phyloP scores from a whole-genome alignment of 768 basidiomycete genomes.

The Panaeolus papilionaceus region DNA sequence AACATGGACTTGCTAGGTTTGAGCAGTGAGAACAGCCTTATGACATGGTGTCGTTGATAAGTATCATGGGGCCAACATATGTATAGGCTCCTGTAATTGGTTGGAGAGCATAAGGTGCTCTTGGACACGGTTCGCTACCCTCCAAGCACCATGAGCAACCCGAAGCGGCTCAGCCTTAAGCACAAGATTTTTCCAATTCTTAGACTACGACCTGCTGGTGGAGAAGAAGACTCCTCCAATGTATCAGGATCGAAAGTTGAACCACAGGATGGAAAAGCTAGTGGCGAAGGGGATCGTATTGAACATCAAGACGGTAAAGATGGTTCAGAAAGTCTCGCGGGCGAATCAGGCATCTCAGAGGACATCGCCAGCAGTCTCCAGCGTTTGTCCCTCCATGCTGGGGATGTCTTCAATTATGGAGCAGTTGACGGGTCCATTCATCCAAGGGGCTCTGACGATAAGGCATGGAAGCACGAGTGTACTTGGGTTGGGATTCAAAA shows the following conservation, averaged over 20 bases:
- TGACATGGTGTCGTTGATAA: background rate
- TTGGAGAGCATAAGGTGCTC: background rate
- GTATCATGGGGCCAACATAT: background rate
- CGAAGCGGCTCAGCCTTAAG: background rate
- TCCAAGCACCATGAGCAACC: background rate
- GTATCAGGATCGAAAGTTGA: background rate
- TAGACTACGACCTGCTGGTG: background rate
- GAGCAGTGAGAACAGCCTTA: slow-evolving; percentile 2
- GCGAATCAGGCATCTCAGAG: background rate
- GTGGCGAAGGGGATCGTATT: background rate
- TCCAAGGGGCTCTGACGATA: background rate
- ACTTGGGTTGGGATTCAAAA: slow-evolving; percentile 9
- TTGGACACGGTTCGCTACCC: background rate
- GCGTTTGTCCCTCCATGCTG: background rate
- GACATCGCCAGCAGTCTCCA: background rate
- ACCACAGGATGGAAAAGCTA: background rate
- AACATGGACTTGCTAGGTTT: background rate
- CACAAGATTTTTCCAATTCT: background rate
- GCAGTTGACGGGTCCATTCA: background rate
- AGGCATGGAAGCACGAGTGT: background rate
- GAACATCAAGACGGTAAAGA: slow-evolving; percentile 1
- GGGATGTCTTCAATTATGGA: background rate
- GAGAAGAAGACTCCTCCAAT: background rate
- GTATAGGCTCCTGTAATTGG: background rate
- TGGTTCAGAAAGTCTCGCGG: background rate